Percentiles rank a stretch among this genome's conserved stretches.
These are phyloP conservation scores for Claviceps cyperi DNA, from an alignment of 2,329 filamentous ascomycete genomes.

Conservation along the genomic window DNA sequence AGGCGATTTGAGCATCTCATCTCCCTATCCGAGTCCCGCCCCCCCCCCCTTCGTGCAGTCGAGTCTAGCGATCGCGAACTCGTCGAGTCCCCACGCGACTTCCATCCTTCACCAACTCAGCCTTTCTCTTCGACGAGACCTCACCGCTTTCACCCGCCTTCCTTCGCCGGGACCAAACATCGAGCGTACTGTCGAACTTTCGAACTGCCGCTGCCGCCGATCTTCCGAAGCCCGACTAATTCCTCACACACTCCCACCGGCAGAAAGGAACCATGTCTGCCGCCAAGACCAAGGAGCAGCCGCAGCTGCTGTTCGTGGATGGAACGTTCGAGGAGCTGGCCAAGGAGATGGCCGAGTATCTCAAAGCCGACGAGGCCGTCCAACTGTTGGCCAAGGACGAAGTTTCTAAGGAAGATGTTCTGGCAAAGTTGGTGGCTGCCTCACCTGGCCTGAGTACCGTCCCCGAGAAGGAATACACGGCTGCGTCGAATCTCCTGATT, in stretches of 20 bases:
- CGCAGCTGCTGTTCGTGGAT: slow-evolving; percentile 64
- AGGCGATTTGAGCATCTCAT: slow-evolving; percentile 14
- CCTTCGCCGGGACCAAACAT: not conserved
- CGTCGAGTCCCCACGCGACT: slow-evolving; percentile 7
- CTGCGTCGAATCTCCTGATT: slow-evolving; percentile 92
- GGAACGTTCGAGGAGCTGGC: slow-evolving; percentile 86
- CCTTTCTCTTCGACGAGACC: slow-evolving; percentile 10
- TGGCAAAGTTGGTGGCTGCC: slow-evolving; percentile 78
- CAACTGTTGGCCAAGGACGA: slow-evolving; percentile 58
- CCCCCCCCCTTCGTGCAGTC: slow-evolving; percentile 7
- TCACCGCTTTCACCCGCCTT: not conserved
- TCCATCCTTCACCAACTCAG: slow-evolving; percentile 9
- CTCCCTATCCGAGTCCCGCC: slow-evolving; percentile 12
- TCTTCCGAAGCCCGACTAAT: not conserved
- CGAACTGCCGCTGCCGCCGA: not conserved
- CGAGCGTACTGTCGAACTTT: too few relatives aligned
- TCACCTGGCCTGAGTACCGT: slow-evolving; percentile 66
- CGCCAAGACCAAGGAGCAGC: slow-evolving; percentile 31
- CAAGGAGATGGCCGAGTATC: slow-evolving; percentile 86
- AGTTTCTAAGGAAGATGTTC: slow-evolving; percentile 58
- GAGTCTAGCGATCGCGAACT: slow-evolving; percentile 11
- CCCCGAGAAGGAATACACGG: slow-evolving; percentile 91
- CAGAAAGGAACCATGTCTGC: slow-evolving; percentile 11
- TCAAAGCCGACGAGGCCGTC: slow-evolving; percentile 70
- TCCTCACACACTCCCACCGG: not conserved